These are phyloP conservation scores for Aristolochia fimbriata DNA, from an alignment of 164 flowering plant genomes.

Conservation along the genomic window DNA sequence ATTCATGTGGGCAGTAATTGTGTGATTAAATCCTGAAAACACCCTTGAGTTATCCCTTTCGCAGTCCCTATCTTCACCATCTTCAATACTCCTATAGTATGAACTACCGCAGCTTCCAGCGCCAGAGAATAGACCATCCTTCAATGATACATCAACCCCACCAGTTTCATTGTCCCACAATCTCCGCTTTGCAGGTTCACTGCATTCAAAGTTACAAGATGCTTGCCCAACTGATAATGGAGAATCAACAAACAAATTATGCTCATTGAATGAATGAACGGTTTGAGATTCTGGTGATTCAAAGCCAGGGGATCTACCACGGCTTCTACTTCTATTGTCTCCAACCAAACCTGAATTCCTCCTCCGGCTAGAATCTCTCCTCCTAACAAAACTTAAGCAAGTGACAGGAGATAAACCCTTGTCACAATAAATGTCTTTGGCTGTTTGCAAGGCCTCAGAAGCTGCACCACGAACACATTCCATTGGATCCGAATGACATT, in stretches of 20 bases:
- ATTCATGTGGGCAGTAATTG: conserved; percentile 25
- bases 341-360: conserved; percentile 8
- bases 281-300: conserved; percentile 78
- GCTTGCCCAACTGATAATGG: conserved; percentile 45
- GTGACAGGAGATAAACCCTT: conserved; percentile 28
- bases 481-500: conserved; percentile 68
- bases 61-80: conserved; percentile 16
- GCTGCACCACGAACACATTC: conserved; percentile 87
- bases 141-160: conserved; percentile 76
- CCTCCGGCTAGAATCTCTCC: conserved; percentile 7
- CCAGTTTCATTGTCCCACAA: conserved; percentile 69
- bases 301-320: conserved; percentile 31
- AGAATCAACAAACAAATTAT: conserved; percentile 48
- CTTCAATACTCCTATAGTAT: conserved; percentile 14
- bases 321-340: conserved; percentile 9
- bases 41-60: conserved; percentile 23
- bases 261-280: conserved; percentile 46
- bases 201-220: conserved; percentile 20
- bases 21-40: conserved; percentile 51
- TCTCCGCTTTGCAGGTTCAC: conserved; percentile 51
- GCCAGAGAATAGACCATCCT: conserved; percentile 69
- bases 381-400: conserved; percentile 43
- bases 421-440: conserved; percentile 37
- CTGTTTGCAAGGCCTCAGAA: conserved; percentile 75
- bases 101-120: conserved; percentile 11